Conservation (phyloP, 805 yeast species). For the Wickerhamomyces chambardii region DNA sequence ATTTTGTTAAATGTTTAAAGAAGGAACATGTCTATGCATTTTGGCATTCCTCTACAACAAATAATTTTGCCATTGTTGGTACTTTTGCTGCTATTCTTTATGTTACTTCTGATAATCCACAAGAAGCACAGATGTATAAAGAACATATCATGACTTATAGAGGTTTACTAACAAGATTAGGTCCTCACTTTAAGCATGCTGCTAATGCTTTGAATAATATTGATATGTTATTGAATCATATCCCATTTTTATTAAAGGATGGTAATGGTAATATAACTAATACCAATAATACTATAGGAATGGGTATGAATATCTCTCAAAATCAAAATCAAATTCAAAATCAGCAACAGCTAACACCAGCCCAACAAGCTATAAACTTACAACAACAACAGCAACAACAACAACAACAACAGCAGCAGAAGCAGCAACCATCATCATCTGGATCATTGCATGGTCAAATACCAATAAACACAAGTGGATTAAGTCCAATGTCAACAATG, state of each 20-base stretch:
- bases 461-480: constrained; percentile 5
- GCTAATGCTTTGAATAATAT: constrained; percentile 64
- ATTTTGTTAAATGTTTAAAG: constrained; percentile 64
- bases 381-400: constrained; percentile 4
- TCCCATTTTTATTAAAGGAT: constrained; percentile 52
- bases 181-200: constrained; percentile 73
- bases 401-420: constrained; percentile 2
- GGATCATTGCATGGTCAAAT: constrained; percentile 6
- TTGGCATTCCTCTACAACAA: constrained; percentile 81
- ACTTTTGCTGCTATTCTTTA: constrained; percentile 78
- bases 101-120: constrained; percentile 52
- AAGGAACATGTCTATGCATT: constrained; percentile 82
- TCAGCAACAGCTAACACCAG: no score
- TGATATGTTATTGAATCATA: constrained; percentile 62
- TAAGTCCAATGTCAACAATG: constrained; percentile 9
- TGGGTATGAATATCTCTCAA: no score
- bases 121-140: constrained; percentile 56
- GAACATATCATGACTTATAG: constrained; percentile 70
- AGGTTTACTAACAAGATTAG: constrained; percentile 64
- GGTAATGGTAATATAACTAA: no score
- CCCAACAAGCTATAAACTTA: neutral
- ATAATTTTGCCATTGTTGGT: constrained; percentile 76
- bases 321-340: no score
- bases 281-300: no score
- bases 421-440: constrained; percentile 1